These are phyloP conservation scores for Camillea tinctor DNA, from an alignment of 2,329 filamentous ascomycete species.

Conservation along the genomic window DNA sequence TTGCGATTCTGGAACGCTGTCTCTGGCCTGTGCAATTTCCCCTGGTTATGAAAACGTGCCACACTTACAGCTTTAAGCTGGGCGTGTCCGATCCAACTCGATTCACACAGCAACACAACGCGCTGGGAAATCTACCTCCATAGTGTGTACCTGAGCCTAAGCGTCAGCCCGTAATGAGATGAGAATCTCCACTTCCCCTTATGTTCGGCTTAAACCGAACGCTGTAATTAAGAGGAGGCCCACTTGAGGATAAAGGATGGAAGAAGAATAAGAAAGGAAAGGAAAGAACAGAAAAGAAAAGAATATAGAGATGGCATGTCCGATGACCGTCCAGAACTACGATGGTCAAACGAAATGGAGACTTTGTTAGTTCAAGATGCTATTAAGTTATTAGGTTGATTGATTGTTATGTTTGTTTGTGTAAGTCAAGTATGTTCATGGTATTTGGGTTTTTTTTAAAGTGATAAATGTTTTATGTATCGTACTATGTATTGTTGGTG, in stretches of 20 bases:
- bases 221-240: conserved; percentile 3
- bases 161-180: conserved; percentile 1
- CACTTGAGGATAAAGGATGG: conserved; percentile 2
- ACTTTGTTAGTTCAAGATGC: too few species aligned
- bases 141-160: not conserved
- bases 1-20: not conserved
- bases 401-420: too few species aligned
- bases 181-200: not conserved
- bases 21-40: not conserved
- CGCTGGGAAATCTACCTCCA: not conserved
- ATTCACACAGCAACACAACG: not conserved
- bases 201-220: not conserved
- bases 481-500: too few species aligned
- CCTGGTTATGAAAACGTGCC: not conserved
- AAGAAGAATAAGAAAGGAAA: not conserved
- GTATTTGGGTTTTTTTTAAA: too few species aligned
- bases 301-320: too few species aligned
- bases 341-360: too few species aligned
- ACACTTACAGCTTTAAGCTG: not conserved
- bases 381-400: too few species aligned
- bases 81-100: not conserved
- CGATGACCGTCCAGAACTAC: too few species aligned
- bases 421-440: too few species aligned
- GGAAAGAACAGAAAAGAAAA: not conserved
- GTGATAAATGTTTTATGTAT: too few species aligned